phyloP scores from a whole-genome alignment of 768 basidiomycete genomes.

The Boletellus sp. region DNA sequence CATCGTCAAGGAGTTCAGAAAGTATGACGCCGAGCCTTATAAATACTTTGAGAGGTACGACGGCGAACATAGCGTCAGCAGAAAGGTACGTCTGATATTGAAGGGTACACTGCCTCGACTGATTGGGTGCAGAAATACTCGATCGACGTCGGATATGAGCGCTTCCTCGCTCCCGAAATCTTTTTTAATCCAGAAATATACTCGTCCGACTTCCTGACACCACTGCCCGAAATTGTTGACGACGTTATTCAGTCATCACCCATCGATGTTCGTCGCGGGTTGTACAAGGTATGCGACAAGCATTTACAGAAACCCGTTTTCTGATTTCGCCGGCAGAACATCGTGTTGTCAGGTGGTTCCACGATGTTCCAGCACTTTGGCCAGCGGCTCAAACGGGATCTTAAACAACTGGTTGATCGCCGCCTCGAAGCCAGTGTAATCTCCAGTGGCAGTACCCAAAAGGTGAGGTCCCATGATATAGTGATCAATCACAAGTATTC shows the following conservation, averaged over 20 bases:
- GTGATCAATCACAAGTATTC: neutral
- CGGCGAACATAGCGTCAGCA: conserved; percentile 90
- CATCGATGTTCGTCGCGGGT: conserved; percentile 92
- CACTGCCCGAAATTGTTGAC: conserved; percentile 93
- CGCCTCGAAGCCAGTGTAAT: conserved; percentile 74
- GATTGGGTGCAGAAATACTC: conserved; percentile 72
- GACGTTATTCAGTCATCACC: conserved; percentile 93
- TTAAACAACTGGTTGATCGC: conserved; percentile 91
- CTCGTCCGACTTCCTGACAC: conserved; percentile 96
- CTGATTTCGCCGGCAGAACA: conserved; percentile 59
- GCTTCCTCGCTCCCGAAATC: conserved; percentile 98
- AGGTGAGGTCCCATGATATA: conserved; percentile 44
- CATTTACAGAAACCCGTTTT: neutral
- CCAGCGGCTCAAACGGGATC: conserved; percentile 91
- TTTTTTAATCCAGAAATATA: conserved; percentile 99
- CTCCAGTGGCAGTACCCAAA: conserved; percentile 69
- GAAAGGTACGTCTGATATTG: conserved; percentile 55
- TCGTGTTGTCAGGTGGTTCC: conserved; percentile 93
- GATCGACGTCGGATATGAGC: conserved; percentile 95
- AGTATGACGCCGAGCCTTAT: conserved; percentile 94
- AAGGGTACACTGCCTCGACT: neutral
- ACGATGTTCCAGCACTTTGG: conserved; percentile 99
- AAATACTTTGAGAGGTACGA: conserved; percentile 94
- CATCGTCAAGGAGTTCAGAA: conserved; percentile 97
- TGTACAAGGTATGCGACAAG: conserved; percentile 74